Evolutionary conservation across 31 red algal species (phyloP).

Genomic region (Porphyra umbilicalis): DNA sequence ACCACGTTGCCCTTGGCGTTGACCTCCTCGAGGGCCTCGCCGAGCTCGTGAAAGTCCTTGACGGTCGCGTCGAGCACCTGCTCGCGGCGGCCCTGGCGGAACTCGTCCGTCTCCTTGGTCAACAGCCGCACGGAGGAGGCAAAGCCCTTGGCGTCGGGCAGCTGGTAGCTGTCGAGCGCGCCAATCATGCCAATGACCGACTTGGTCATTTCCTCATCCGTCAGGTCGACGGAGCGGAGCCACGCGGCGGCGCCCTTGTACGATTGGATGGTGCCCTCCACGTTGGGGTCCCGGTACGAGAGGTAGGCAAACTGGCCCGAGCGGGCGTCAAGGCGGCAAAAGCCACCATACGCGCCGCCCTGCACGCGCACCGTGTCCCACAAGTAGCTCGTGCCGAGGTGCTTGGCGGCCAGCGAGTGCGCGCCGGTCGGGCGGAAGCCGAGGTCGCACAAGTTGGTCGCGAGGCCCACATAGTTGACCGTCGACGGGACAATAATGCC

Average conservation of each 20-base stretch:
- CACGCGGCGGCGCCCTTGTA: constrained; percentile 80
- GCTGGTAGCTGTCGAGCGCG: constrained; percentile 83
- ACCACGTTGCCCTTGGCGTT: constrained; percentile 57
- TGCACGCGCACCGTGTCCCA: constrained; percentile 98
- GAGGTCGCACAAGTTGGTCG: constrained; percentile 66
- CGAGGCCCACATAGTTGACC: constrained; percentile 98
- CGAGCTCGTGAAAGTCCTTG: constrained; percentile 85
- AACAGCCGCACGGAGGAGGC: constrained; percentile 44
- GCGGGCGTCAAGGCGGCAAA: constrained; percentile 75
- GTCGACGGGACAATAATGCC: constrained; percentile 78
- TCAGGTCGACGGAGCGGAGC: constrained; percentile 36
- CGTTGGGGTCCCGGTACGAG: constrained; percentile 95
- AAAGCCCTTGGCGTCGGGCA: constrained; percentile 95
- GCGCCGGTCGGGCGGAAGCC: constrained; percentile 72
- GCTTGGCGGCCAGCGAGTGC: constrained; percentile 60
- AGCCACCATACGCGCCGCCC: constrained; percentile 97
- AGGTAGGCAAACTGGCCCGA: constrained; percentile 86
- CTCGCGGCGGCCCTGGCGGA: constrained; percentile 79
- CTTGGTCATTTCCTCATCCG: constrained; percentile 72
- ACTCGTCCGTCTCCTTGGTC: constrained; percentile 77
- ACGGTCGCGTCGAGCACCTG: constrained; percentile 66
- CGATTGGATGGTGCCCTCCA: constrained; percentile 61
- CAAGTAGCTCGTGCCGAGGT: constrained; percentile 87
- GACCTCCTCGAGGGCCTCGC: constrained; percentile 53
- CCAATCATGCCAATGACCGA: constrained; percentile 97